Base-by-base conservation (phyloP, 2,329 filamentous ascomycete species). In the Phialophora expanda region DNA sequence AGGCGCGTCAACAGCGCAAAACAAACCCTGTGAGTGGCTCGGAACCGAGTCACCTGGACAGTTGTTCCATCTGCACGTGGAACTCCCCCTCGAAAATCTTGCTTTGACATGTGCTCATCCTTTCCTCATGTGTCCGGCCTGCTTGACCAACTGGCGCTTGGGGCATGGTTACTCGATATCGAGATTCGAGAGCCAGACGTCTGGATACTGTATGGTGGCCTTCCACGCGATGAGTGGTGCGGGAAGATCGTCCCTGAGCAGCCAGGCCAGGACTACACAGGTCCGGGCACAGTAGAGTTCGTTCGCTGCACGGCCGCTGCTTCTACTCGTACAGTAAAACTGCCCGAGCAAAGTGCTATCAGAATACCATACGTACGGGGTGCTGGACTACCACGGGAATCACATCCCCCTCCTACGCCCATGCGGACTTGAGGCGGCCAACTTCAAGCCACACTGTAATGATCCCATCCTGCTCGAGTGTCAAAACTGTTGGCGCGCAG, bases 1-100 rank as follows among this genome's bases (percentile, higher is more conserved):
- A 61, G 51, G 58, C 58, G 58, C 58, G 58, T 61, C 48, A 41
- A 53, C 14, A 53, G 28, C n/a, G 24, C 14, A 44, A n/a, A 53
- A 53, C 22, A 53, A 61, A 51, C 11, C 32, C 58, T 26, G 46
- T 26, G 32, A 53, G 46, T 61, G 58, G 58, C 14, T 28, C 58
- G 48, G 26, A 50, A 51, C 9, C 58, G 46, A 61, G 58, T 61
- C 58, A 61, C 44, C 58, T 61, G 58, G 58, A 61, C 58, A 61
- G 4, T 22, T 41, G 30, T 61, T 28, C 58, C 28, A 50, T 50
- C 58, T 1, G 58, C 58, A 61, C 58, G 58, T 61, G 58, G 58
- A 61, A 61, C 58, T 54, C 22, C 46, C 11, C 44, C 58, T 41
- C 44, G n/a, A 41, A 53, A 61, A 53, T 61, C 58, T 61, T 54